Evolutionary conservation across 2,329 filamentous ascomycete species (phyloP).

Genomic region (Colletotrichum euphorbiae): DNA sequence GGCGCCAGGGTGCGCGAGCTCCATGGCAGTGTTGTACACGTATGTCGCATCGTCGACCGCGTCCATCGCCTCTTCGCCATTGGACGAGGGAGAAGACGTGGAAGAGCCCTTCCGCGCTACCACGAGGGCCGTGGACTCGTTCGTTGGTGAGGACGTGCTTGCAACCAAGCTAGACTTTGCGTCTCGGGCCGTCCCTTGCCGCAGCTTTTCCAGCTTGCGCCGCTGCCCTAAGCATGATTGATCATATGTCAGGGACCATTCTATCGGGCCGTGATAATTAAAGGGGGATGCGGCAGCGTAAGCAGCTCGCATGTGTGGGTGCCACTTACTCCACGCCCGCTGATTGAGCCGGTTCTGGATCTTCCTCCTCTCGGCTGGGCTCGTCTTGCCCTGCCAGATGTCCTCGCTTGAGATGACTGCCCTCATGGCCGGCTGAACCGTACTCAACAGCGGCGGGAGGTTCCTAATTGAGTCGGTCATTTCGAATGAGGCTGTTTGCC

Average conservation of each 20-base stretch:
- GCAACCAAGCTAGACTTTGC: not conserved
- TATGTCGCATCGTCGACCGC: not conserved
- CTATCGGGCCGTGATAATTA: not conserved
- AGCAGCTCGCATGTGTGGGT: constrained; percentile 27
- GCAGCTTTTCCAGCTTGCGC: constrained; percentile 19
- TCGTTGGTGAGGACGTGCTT: too few relatives aligned
- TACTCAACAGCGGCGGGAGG: not conserved
- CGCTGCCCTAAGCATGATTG: constrained; percentile 17
- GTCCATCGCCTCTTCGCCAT: not conserved
- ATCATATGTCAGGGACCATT: not conserved
- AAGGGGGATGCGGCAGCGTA: constrained; percentile 7
- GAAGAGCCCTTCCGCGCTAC: not conserved
- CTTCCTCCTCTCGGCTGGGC: constrained; percentile 41
- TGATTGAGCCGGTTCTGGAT: constrained; percentile 39
- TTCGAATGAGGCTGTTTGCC: not conserved
- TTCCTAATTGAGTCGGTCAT: constrained; percentile 4
- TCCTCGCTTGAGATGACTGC: constrained; percentile 38
- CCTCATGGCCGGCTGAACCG: constrained; percentile 4
- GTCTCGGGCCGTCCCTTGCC: not conserved
- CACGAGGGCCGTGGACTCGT: not conserved
- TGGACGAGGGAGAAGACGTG: not conserved
- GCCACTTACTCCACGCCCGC: constrained; percentile 36
- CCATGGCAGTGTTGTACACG: not conserved
- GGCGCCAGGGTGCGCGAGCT: not conserved
- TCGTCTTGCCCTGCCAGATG: constrained; percentile 50